phyloP scores from a whole-genome alignment of 345 rosid species.

The Cardamine resedifolia region DNA sequence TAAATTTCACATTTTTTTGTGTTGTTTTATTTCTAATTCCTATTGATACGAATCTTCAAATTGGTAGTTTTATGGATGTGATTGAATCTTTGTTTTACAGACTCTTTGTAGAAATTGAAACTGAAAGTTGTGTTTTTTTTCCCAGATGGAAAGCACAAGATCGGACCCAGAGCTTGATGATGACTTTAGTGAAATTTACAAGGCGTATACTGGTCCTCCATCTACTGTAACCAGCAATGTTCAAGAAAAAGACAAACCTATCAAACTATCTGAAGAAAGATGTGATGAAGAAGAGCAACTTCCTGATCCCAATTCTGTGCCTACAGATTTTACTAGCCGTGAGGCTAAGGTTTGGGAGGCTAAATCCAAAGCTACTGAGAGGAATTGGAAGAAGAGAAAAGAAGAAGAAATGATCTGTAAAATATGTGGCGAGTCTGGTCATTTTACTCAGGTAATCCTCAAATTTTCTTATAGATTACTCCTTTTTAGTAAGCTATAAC shows the following conservation, averaged over 20 bases:
- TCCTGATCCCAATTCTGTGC: constrained; percentile 95
- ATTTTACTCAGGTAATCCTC: constrained; percentile 81
- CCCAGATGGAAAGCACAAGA: constrained; percentile 66
- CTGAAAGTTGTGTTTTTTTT: constrained; percentile 15
- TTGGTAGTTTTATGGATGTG: background rate
- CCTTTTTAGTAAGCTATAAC: background rate
- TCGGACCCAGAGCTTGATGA: constrained; percentile 80
- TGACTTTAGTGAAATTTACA: constrained; percentile 92
- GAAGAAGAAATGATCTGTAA: constrained; percentile 99
- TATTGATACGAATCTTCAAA: background rate
- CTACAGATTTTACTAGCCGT: constrained; percentile 95
- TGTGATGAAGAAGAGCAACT: constrained; percentile 72
- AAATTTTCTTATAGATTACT: background rate
- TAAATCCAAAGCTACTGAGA: constrained; percentile 95
- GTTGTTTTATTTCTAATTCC: background rate
- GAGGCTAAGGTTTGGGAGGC: constrained; percentile 99
- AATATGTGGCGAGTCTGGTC: constrained; percentile 96
- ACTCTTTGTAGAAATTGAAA: background rate
- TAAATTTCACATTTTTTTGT: background rate
- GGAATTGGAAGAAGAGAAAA: constrained; percentile 98
- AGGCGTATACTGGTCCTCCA: constrained; percentile 91
- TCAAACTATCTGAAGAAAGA: constrained; percentile 56
- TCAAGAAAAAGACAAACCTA: constrained; percentile 52
- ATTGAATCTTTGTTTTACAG: background rate
- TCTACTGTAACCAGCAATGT: constrained; percentile 40